Percentiles rank a stretch among this genome's conserved stretches.
Conservation (phyloP, 2,329 filamentous ascomycete genomes). For the Colletotrichum sp. region DNA sequence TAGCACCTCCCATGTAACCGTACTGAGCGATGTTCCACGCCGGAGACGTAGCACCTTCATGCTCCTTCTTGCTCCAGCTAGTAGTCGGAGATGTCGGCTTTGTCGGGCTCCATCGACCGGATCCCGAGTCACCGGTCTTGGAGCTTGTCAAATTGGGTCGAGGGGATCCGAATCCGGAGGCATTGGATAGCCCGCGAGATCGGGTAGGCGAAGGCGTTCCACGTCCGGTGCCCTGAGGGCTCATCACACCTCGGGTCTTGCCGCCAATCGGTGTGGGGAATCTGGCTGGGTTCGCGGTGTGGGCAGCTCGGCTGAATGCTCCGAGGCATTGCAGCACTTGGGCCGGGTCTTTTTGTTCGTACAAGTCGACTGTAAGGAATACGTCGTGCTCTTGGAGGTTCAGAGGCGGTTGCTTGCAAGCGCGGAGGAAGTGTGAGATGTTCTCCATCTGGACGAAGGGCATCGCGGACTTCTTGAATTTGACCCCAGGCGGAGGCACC, state of each 20-base stretch:
- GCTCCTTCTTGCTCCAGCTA: slow-evolving; percentile 87
- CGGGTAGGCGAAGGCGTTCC: slow-evolving; percentile 49
- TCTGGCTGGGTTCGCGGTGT: slow-evolving; percentile 71
- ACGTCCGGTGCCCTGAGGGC: slow-evolving; percentile 68
- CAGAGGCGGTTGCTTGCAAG: slow-evolving; percentile 83
- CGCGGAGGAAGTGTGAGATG: slow-evolving; percentile 92
- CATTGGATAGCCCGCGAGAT: slow-evolving; percentile 55
- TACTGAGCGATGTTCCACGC: slow-evolving; percentile 99
- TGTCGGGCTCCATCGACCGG: slow-evolving; percentile 65
- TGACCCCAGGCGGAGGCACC: slow-evolving; percentile 76
- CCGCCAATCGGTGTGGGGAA: slow-evolving; percentile 81
- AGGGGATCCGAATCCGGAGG: slow-evolving; percentile 49
- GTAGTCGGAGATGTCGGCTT: slow-evolving; percentile 70
- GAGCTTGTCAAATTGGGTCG: slow-evolving; percentile 46
- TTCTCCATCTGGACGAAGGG: slow-evolving; percentile 99
- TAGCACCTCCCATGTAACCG: slow-evolving; percentile 96
- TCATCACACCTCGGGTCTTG: slow-evolving; percentile 62
- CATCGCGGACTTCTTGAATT: slow-evolving; percentile 92
- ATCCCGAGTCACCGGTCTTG: slow-evolving; percentile 57
- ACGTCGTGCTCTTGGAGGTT: slow-evolving; percentile 92
- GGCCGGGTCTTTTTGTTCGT: slow-evolving; percentile 92
- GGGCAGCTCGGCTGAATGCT: slow-evolving; percentile 88
- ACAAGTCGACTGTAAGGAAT: slow-evolving; percentile 96
- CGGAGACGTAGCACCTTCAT: slow-evolving; percentile 80
- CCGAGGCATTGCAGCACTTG: slow-evolving; percentile 93